phyloP scores from a whole-genome alignment of 371 early-diverging fungal genomes.

The Mucor velutinosus region DNA sequence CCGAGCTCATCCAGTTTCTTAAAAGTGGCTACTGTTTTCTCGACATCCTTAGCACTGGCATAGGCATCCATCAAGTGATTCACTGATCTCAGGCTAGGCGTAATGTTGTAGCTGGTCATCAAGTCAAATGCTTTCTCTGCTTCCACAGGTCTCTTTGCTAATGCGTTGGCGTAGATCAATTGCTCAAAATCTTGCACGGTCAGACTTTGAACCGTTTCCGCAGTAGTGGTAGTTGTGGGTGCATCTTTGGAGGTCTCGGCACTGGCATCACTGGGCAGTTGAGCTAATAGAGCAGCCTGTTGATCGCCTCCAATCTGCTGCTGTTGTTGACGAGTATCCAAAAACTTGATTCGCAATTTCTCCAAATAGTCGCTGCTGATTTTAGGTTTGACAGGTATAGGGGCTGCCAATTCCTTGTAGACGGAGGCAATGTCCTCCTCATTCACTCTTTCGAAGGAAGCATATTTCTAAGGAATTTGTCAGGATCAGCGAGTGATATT shows the following conservation, averaged over 20 bases:
- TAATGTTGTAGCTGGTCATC: conserved; percentile 63
- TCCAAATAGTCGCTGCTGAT: conserved; percentile 52
- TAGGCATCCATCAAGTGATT: conserved; percentile 83
- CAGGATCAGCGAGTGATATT: not conserved
- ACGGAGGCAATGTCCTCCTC: conserved; percentile 33
- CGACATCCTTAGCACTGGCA: conserved; percentile 65
- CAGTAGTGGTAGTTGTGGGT: not conserved
- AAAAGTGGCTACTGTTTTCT: conserved; percentile 60
- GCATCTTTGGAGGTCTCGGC: not conserved
- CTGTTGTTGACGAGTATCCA: conserved; percentile 38
- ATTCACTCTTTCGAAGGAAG: conserved; percentile 17
- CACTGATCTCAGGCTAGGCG: conserved; percentile 69
- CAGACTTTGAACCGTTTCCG: not conserved
- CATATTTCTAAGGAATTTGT: conserved; percentile 4
- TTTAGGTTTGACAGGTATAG: conserved; percentile 35
- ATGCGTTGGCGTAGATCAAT: conserved; percentile 75
- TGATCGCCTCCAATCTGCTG: not conserved
- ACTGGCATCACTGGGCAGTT: not conserved
- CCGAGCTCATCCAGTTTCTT: conserved; percentile 48
- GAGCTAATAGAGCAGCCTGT: not conserved
- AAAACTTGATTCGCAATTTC: conserved; percentile 42
- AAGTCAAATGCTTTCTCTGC: conserved; percentile 74
- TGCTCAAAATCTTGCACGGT: conserved; percentile 30
- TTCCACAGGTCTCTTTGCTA: conserved; percentile 64
- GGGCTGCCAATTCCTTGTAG: conserved; percentile 36